Conservation (phyloP, 2,329 filamentous ascomycete species). For the Aspergillus sclerotialis region DNA sequence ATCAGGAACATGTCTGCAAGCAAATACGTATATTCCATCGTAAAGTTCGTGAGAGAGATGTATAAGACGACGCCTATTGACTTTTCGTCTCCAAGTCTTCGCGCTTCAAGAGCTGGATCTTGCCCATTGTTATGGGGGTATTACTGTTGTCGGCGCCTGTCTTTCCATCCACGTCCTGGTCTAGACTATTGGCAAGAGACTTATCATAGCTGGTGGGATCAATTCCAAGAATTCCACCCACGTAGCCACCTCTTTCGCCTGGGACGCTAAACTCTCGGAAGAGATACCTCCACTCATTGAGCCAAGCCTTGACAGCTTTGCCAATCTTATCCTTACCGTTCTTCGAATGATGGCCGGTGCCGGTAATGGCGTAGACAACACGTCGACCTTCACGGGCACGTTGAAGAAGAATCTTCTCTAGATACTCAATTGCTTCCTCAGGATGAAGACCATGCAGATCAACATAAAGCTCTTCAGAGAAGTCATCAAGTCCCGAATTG, state of each 20-base stretch:
- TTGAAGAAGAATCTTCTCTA: constrained; percentile 79
- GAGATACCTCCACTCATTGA: constrained; percentile 93
- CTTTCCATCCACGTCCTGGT: constrained; percentile 16
- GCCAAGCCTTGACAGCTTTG: constrained; percentile 80
- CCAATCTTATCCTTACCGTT: constrained; percentile 98
- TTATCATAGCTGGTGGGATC: constrained; percentile 55
- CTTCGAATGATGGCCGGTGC: constrained; percentile 95
- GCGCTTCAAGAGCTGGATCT: constrained; percentile 40
- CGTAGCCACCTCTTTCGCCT: constrained; percentile 77
- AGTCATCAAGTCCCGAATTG: constrained; percentile 35
- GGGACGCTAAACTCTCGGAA: constrained; percentile 95
- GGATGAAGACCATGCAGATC: constrained; percentile 98
- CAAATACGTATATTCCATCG: no score
- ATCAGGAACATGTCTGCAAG: no score
- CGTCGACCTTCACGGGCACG: constrained; percentile 62
- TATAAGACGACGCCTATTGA: constrained; percentile 12
- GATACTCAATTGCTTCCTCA: constrained; percentile 91
- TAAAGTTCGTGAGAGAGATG: constrained; percentile 1
- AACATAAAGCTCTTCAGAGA: constrained; percentile 72
- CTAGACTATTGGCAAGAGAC: constrained; percentile 20
- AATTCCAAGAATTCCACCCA: constrained; percentile 59
- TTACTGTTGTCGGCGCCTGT: constrained; percentile 16
- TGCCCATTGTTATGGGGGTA: constrained; percentile 31
- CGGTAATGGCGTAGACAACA: constrained; percentile 91
- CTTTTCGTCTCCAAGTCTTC: constrained; percentile 29